Evolutionary conservation across 306 rosid species (phyloP).

Genomic region (Prosopis cineraria): DNA sequence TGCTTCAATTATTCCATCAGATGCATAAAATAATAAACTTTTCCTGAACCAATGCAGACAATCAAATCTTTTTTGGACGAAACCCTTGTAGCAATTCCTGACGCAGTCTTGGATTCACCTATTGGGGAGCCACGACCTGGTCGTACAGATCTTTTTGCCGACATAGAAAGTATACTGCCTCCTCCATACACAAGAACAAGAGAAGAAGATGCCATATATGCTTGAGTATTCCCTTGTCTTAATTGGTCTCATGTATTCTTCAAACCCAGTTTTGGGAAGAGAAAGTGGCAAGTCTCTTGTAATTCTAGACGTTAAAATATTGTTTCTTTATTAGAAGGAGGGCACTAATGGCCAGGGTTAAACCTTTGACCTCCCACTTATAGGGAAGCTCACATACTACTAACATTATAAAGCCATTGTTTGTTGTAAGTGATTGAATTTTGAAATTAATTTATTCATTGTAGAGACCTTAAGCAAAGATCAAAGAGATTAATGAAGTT

Average conservation of each 20-base stretch:
- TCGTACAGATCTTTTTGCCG: conserved; percentile 64
- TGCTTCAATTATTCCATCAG: conserved; percentile 24
- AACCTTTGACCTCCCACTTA: no score
- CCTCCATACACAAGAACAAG: conserved; percentile 55
- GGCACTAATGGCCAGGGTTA: no score
- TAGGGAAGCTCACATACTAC: no score
- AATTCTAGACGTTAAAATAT: conserved; percentile 13
- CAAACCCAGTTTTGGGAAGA: conserved; percentile 25
- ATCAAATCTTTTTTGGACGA: conserved; percentile 85
- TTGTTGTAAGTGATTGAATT: conserved; percentile 17
- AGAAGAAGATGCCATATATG: conserved; percentile 48
- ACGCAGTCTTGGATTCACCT: conserved; percentile 74
- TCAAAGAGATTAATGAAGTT: no score
- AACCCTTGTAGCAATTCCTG: conserved; percentile 83
- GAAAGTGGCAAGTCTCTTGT: conserved; percentile 16
- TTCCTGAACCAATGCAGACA: conserved; percentile 58
- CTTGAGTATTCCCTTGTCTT: conserved; percentile 54
- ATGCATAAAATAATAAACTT: conserved; percentile 29
- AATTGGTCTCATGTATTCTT: conserved; percentile 10
- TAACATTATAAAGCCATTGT: no score
- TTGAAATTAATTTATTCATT: conserved; percentile 4
- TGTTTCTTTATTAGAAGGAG: not conserved
- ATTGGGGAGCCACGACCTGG: conserved; percentile 47
- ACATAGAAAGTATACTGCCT: conserved; percentile 59
- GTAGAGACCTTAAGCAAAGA: conserved; percentile 12